These are phyloP conservation scores for Prillingera fragicola DNA, from an alignment of 1,284 basidiomycete genomes.

Conservation along the genomic window DNA sequence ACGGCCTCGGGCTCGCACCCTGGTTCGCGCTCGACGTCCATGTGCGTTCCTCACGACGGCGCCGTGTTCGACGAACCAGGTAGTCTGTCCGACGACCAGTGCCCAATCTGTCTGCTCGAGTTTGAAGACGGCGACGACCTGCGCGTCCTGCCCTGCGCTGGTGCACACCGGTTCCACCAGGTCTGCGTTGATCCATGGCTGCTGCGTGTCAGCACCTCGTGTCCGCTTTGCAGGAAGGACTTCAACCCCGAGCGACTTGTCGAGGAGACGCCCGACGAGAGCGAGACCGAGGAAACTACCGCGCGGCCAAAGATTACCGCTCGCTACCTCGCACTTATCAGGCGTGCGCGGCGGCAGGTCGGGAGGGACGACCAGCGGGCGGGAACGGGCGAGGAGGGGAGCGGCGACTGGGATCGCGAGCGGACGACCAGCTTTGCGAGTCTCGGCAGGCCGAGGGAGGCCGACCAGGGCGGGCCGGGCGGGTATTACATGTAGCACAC, in stretches of 20 bases:
- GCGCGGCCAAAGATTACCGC: constrained; percentile 9
- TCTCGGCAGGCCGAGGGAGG: constrained; percentile 28
- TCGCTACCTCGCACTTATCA: constrained; percentile 44
- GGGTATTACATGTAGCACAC: constrained; percentile 20
- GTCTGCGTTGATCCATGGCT: constrained; percentile 53
- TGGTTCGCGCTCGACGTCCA: no score
- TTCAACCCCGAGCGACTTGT: constrained; percentile 35
- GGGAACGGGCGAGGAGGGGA: background rate
- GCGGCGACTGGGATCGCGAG: background rate
- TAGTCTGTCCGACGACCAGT: constrained; percentile 60
- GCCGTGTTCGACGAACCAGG: background rate
- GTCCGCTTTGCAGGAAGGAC: constrained; percentile 77
- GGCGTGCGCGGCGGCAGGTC: constrained; percentile 27
- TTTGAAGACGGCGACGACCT: constrained; percentile 89
- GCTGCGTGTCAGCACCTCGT: constrained; percentile 78
- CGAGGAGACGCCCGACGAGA: constrained; percentile 1
- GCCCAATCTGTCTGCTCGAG: constrained; percentile 87
- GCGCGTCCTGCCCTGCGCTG: constrained; percentile 80
- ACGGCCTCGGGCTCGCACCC: no score
- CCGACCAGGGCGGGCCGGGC: constrained; percentile 38
- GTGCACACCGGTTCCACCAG: constrained; percentile 80
- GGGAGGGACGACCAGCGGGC: background rate
- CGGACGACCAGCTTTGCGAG: constrained; percentile 13
- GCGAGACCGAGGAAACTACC: constrained; percentile 28
- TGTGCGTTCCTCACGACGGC: background rate